Evolutionary conservation across 163 green algal species (phyloP), one percentile per base, ranked within the genome.

Genomic region (Volvox carteri): DNA sequence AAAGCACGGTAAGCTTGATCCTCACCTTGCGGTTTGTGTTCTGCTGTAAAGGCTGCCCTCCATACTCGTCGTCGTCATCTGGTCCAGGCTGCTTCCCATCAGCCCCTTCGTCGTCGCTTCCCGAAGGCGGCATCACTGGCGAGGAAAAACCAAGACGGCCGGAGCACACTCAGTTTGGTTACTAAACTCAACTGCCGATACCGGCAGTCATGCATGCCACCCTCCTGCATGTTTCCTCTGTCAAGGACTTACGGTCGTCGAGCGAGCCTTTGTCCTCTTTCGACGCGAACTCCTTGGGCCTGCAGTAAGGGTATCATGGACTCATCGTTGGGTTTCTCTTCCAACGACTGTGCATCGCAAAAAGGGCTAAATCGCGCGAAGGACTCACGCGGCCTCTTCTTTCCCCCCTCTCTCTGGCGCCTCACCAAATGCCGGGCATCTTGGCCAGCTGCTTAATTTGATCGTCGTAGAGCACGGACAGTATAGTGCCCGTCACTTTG

Each of bases 401-500:
- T n/a, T n/a, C n/a, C n/a, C n/a, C n/a, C 33, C 16, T 28, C 16
- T 14, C 35, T 77, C 35, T 12, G 14, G 19, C 50, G 14, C 39
- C 93, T 87, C 78, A 95, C 95, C 95, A 97, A 0, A 94, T 91
- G 14, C 93, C 92, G 0, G 74, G 80, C 81, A 95, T 93, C 58
- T 89, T 90, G 33, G 90, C 84, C 12, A 97, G 84, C 87, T 95
- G 79, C 89, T 95, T 95, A 0, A 97, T 92, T 83, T 97, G 91
- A 35, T 97, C 92, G 0, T 91, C 92, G 48, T 94, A 96, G 4
- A 97, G 91, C 41, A 97, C 94, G 0, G 74, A 37, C 30, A 87
- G 58, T 23, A 97, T 95, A 33, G 91, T 92, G 30, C 90, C 94
- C 42, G 91, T 93, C 14, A 79, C 73, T n/a, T 78, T 88, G 42